Evolutionary conservation across 768 basidiomycete genomes (phyloP).

Genomic region (Leucogyrophana mollusca): DNA sequence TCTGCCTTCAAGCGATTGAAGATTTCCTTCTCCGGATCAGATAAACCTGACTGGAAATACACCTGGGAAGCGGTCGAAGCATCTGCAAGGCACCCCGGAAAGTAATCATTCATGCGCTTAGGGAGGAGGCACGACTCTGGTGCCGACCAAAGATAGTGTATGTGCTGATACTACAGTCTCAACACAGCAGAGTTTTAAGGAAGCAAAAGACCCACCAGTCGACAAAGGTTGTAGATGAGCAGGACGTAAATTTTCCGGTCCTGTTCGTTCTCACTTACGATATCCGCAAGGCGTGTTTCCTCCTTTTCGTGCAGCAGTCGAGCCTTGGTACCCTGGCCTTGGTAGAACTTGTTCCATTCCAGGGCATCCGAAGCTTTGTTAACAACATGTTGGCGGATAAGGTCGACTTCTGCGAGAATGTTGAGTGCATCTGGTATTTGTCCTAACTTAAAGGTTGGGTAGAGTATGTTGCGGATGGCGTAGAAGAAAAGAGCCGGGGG

Average conservation of each 20-base stretch:
- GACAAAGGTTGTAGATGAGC: conserved; percentile 18
- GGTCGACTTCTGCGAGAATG: conserved; percentile 20
- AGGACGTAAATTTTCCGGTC: conserved; percentile 22
- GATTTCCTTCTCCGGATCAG: conserved; percentile 17
- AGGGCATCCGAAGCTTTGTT: conserved; percentile 18
- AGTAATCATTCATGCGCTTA: conserved; percentile 22
- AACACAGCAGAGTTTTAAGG: background rate
- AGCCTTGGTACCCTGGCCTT: conserved; percentile 6
- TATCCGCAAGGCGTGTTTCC: conserved; percentile 7
- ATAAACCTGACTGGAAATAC: conserved; percentile 22
- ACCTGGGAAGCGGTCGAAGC: conserved; percentile 13
- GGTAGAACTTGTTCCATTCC: conserved; percentile 25
- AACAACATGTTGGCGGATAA: conserved; percentile 15
- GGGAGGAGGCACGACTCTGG: conserved; percentile 23
- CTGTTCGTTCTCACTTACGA: conserved; percentile 10
- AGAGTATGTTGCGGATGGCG: conserved; percentile 26
- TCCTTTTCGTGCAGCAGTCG: conserved; percentile 19
- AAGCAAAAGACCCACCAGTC: conserved; percentile 12
- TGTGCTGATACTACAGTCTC: conserved; percentile 14
- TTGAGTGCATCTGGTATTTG: conserved; percentile 30
- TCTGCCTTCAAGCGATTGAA: conserved; percentile 16
- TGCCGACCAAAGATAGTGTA: conserved; percentile 26
- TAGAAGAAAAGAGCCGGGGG: conserved; percentile 24
- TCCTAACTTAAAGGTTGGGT: conserved; percentile 25
- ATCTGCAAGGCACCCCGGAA: conserved; percentile 23